phyloP scores from a whole-genome alignment of 441 rosid genomes.

The Corymbia calophylla region DNA sequence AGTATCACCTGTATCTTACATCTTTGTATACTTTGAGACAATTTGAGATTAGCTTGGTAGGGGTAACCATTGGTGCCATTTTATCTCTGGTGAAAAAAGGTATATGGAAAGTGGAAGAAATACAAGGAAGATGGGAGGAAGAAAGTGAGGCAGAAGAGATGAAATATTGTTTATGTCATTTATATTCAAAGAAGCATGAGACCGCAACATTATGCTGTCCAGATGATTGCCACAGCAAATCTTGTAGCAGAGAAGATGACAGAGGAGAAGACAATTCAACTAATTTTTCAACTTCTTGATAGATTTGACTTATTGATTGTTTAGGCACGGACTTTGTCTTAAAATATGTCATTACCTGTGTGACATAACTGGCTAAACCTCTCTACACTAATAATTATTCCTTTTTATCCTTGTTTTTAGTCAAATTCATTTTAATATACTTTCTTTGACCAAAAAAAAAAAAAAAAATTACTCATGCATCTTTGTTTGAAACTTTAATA shows the following conservation, averaged over 20 bases:
- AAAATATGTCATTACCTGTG: background rate
- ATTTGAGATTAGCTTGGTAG: background rate
- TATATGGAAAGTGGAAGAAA: background rate
- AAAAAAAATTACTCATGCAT: background rate
- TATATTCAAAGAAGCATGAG: background rate
- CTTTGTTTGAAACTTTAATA: background rate
- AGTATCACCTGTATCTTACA: background rate
- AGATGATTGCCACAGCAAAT: background rate
- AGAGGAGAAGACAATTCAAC: background rate
- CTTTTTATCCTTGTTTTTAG: background rate
- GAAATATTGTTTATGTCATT: background rate
- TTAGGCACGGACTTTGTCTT: background rate
- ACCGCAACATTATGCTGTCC: background rate
- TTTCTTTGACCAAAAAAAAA: too few relatives aligned
- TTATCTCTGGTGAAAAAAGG: background rate
- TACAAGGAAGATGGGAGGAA: background rate
- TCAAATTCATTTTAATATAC: background rate
- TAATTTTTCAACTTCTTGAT: background rate
- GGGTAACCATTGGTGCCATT: background rate
- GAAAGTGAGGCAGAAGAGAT: background rate
- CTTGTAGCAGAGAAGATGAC: background rate
- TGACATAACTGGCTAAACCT: background rate
- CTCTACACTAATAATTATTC: background rate
- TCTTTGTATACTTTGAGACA: background rate
- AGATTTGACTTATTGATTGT: background rate